These are phyloP conservation scores for Pythium guiyangense DNA, from an alignment of 352 stramenopile species.

Conservation along the genomic window DNA sequence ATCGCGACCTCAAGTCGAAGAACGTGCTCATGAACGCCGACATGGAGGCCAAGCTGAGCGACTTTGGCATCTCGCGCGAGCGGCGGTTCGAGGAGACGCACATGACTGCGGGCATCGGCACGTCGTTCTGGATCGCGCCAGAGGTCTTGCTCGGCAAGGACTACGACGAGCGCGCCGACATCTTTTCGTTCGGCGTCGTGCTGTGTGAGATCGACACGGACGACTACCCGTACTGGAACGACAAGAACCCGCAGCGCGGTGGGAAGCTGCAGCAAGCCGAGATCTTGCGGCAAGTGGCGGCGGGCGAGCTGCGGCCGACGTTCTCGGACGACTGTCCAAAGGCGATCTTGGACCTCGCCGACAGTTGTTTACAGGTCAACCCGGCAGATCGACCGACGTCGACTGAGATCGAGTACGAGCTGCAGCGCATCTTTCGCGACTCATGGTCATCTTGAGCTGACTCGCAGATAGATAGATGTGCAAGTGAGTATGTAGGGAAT, in stretches of 20 bases:
- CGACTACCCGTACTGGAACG: conserved; percentile 61
- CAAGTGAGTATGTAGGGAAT: too few relatives aligned
- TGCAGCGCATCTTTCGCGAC: conserved; percentile 5
- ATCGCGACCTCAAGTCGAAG: conserved; percentile 27
- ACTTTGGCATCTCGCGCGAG: conserved; percentile 71
- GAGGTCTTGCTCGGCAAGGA: too few relatives aligned
- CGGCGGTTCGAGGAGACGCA: conserved; percentile 51
- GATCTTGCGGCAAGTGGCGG: conserved; percentile 64
- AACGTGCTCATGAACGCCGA: conserved; percentile 33
- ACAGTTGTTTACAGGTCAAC: conserved; percentile 23
- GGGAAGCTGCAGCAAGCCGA: too few relatives aligned
- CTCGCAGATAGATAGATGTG: too few relatives aligned
- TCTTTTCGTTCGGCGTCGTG: conserved; percentile 51
- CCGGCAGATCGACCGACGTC: conserved; percentile 25
- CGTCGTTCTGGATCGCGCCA: too few relatives aligned
- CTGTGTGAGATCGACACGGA: conserved; percentile 53
- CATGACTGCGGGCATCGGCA: conserved; percentile 67
- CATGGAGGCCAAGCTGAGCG: conserved; percentile 69
- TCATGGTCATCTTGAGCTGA: background rate
- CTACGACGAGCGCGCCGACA: too few relatives aligned
- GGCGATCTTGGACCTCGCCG: conserved; percentile 23
- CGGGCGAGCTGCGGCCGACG: conserved; percentile 37
- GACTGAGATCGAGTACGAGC: conserved; percentile 22
- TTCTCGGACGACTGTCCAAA: conserved; percentile 26
- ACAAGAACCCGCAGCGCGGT: conserved; percentile 52